These are phyloP conservation scores for Lepiota venenata DNA, from an alignment of 768 basidiomycete species.

Conservation along the genomic window DNA sequence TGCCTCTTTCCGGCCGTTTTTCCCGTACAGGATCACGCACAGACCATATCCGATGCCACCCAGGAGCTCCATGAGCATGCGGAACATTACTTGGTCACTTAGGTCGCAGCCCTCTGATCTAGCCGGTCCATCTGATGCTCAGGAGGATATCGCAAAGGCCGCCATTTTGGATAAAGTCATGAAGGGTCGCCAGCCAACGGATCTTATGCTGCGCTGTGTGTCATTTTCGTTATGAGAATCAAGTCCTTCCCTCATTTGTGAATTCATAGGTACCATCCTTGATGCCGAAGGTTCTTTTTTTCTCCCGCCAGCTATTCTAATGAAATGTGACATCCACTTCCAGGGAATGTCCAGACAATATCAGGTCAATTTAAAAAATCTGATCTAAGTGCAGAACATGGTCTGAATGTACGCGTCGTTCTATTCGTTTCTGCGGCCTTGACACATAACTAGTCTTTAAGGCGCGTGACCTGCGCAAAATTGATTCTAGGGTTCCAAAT, in stretches of 20 bases:
- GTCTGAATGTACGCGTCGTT: slow-evolving; percentile 71
- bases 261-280: slow-evolving; percentile 70
- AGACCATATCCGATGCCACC: background rate
- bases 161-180: slow-evolving; percentile 82
- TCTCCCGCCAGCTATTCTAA: slow-evolving; percentile 17
- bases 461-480: slow-evolving; percentile 96
- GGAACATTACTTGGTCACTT: slow-evolving; percentile 32
- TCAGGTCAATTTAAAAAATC: slow-evolving; percentile 89
- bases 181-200: slow-evolving; percentile 84
- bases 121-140: slow-evolving; percentile 32
- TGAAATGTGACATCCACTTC: slow-evolving; percentile 16
- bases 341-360: slow-evolving; percentile 84
- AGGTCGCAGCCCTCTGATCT: slow-evolving; percentile 27
- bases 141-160: slow-evolving; percentile 69
- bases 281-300: slow-evolving; percentile 68
- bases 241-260: slow-evolving; percentile 10
- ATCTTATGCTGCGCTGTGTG: slow-evolving; percentile 90
- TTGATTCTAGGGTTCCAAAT: slow-evolving; percentile 92
- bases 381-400: slow-evolving; percentile 84
- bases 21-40: background rate
- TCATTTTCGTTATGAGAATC: slow-evolving; percentile 18
- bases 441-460: slow-evolving; percentile 26
- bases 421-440: slow-evolving; percentile 1
- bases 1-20: slow-evolving; percentile 2
- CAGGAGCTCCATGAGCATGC: slow-evolving; percentile 7